Evolutionary conservation across 2,329 filamentous ascomycete genomes (phyloP), one percentile per base, ranked within the genome.

Genomic region (Knoxdaviesia proteae): DNA sequence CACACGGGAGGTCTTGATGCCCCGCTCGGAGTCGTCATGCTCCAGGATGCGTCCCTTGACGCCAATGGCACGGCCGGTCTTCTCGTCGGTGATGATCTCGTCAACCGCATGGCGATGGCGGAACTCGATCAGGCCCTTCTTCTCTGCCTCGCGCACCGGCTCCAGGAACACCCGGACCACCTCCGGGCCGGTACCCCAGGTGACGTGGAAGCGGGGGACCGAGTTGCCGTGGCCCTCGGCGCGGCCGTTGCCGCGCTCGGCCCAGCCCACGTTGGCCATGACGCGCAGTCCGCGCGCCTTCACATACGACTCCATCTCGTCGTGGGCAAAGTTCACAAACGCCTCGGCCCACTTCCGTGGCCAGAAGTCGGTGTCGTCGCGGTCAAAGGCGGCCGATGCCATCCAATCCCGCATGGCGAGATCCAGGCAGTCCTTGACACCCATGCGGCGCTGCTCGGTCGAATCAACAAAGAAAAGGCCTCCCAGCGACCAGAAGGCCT

Each of bases 401-500:
- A 74, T 48, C 72, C 72, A 77, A 54, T 77, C 72, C 46, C 66
- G 62, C 59, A 71, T 54, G 4, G 73, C 72, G 11, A 76, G 61
- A 49, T 64, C 65, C 45, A 65, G 66, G 42, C 62, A 67, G 57
- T 77, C 72, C 47, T 61, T 62, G 57, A 77, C 71, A 48, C 72
- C 72, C 54, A 68, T 59, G 43, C 67, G 63, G 4, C 71, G 65
- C 58, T 77, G 72, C 47, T 67, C 61, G 6, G 63, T 51, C 6
- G 69, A 73, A 56, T 76, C 54, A 44, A 77, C 71, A 55, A 67
- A 62, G 57, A 77, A 77, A 31, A 77, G 53, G 34, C 72, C 72
- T 34, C 72, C 73, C 1, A 77, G 63, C 4, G 72, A 77, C 70
- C 71, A 77, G 52, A 75, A 76, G 6, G 72, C 72, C 54, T 77